These are phyloP conservation scores for Nemania diffusa DNA, from an alignment of 2,329 filamentous ascomycete species.

Conservation along the genomic window DNA sequence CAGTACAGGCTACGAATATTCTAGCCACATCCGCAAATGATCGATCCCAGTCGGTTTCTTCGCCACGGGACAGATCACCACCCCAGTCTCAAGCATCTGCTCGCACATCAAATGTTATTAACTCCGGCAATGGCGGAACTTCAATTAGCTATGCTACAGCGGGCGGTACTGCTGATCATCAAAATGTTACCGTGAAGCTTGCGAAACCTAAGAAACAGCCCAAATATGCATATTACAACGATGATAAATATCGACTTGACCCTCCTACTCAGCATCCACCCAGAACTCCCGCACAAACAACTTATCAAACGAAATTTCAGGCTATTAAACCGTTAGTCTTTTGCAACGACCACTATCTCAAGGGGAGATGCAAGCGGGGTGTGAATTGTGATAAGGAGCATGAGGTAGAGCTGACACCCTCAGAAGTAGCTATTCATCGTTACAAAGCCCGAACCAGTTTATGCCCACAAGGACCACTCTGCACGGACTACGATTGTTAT, in stretches of 20 bases:
- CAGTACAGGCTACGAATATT: conserved; percentile 20
- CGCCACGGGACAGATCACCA: conserved; percentile 18
- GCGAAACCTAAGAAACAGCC: conserved; percentile 48
- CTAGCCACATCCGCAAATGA: conserved; percentile 25
- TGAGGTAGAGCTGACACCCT: conserved; percentile 45
- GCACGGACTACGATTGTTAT: conserved; percentile 50
- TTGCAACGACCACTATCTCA: conserved; percentile 51
- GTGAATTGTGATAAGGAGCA: conserved; percentile 49
- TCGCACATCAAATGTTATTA: conserved; percentile 46
- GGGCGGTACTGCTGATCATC: conserved; percentile 46
- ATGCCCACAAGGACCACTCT: conserved; percentile 48
- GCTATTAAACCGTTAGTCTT: conserved; percentile 48
- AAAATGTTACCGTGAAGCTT: conserved; percentile 50
- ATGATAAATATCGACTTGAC: conserved; percentile 48
- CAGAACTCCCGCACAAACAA: conserved; percentile 45
- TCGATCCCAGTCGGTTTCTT: conserved; percentile 19
- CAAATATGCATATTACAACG: conserved; percentile 48
- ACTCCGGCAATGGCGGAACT: conserved; percentile 50
- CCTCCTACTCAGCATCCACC: conserved; percentile 48
- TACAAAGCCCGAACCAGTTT: conserved; percentile 51
- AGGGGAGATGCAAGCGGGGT: conserved; percentile 47
- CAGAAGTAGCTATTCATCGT: conserved; percentile 50
- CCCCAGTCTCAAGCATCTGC: conserved; percentile 22
- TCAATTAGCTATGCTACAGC: conserved; percentile 51
- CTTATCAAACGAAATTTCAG: conserved; percentile 49